Percentiles rank a stretch among this genome's conserved stretches.
Evolutionary conservation across 345 rosid genomes (phyloP).

Genomic region (Syzygium jambos): DNA sequence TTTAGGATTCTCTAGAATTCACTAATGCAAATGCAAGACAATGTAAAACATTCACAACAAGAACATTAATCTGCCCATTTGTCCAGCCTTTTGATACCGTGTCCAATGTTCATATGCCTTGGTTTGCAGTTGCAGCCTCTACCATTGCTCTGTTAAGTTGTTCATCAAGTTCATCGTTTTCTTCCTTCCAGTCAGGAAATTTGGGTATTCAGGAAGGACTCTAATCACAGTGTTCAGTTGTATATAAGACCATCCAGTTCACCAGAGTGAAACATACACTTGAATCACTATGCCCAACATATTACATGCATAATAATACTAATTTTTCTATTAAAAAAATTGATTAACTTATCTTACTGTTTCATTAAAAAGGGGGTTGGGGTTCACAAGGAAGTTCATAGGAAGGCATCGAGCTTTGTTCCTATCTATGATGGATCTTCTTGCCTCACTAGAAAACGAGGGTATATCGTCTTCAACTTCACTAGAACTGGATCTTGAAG

Average conservation of each 20-base stretch:
- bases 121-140: constrained; percentile 49
- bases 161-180: constrained; percentile 30
- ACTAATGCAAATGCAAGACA: not conserved
- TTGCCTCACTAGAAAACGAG: no score
- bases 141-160: constrained; percentile 33
- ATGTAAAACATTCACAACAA: not conserved
- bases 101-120: constrained; percentile 24
- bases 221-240: not conserved
- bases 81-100: no score
- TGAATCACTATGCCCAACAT: not conserved
- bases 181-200: constrained; percentile 43
- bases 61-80: constrained; percentile 28
- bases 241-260: not conserved
- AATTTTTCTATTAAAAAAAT: no score
- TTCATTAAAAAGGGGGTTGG: no score
- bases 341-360: no score
- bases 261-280: not conserved
- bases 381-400: no score
- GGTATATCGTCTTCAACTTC: no score
- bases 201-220: not conserved
- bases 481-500: no score
- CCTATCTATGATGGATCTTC: no score
- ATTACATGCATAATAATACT: no score
- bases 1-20: no score
- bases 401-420: no score